A percentile compares a stretch with the other conserved stretches of the same genome.
phyloP scores from a whole-genome alignment of 768 basidiomycete species.

The Chiua virens region DNA sequence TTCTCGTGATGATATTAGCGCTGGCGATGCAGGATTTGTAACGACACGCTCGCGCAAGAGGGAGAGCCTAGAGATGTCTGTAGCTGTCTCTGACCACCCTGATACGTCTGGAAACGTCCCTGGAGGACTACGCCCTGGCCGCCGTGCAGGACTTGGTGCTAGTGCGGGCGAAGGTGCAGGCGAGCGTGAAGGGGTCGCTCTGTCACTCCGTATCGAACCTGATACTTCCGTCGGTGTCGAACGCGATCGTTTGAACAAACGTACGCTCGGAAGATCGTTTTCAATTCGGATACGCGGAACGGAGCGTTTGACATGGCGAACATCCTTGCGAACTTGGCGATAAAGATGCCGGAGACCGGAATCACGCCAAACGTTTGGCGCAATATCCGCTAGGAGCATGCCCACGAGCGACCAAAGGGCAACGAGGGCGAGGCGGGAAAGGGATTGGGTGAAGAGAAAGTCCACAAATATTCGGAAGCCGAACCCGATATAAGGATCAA shows the following conservation, averaged over 20 bases:
- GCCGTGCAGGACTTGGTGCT: constrained; percentile 17
- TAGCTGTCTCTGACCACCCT: constrained; percentile 32
- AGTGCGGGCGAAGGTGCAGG: constrained; percentile 17
- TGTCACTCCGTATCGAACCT: constrained; percentile 31
- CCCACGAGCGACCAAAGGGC: constrained; percentile 53
- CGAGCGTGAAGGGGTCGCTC: constrained; percentile 29
- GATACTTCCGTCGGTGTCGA: constrained; percentile 16
- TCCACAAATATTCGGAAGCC: constrained; percentile 72
- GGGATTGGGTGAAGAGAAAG: constrained; percentile 60
- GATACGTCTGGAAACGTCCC: constrained; percentile 28
- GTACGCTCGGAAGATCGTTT: constrained; percentile 31
- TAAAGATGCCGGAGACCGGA: constrained; percentile 37
- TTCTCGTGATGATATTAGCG: constrained; percentile 27
- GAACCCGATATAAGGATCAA: constrained; percentile 69
- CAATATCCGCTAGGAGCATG: constrained; percentile 52
- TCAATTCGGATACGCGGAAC: constrained; percentile 32
- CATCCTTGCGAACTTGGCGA: constrained; percentile 36
- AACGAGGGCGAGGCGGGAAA: constrained; percentile 46
- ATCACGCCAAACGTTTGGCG: constrained; percentile 47
- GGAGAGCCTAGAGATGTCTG: constrained; percentile 20
- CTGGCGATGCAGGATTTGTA: constrained; percentile 22
- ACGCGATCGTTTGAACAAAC: constrained; percentile 22
- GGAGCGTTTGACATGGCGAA: constrained; percentile 30
- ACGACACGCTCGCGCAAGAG: constrained; percentile 13
- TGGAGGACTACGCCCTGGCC: constrained; percentile 27